Conservation (phyloP, 140 eudicot species). For the Stevia rebaudiana region DNA sequence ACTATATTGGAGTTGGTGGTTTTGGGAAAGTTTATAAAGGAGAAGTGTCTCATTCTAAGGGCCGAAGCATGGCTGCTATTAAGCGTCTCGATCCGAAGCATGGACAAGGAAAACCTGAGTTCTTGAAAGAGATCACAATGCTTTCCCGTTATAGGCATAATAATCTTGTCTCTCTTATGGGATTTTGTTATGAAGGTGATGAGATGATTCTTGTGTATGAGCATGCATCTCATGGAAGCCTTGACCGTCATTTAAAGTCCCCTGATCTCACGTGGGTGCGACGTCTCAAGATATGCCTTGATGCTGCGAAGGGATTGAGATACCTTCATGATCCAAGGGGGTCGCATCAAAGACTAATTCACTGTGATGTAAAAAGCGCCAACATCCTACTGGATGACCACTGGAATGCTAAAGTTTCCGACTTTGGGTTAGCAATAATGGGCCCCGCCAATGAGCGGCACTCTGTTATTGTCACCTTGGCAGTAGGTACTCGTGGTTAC, state of each 20-base stretch:
- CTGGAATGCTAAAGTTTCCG: constrained; percentile 20
- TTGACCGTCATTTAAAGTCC: not conserved
- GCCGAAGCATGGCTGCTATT: constrained; percentile 17
- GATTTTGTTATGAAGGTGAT: constrained; percentile 2
- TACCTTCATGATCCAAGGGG: constrained; percentile 22
- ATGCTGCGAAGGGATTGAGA: constrained; percentile 14
- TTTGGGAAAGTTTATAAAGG: constrained; percentile 18
- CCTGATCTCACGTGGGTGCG: constrained; percentile 2
- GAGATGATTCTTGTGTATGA: constrained; percentile 18
- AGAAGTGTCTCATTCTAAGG: constrained; percentile 2
- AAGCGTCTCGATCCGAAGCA: constrained; percentile 13
- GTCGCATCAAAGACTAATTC: constrained; percentile 16
- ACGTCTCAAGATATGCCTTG: constrained; percentile 22
- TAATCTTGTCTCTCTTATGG: constrained; percentile 16
- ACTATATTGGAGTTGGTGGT: constrained; percentile 16
- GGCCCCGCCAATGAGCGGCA: constrained; percentile 17
- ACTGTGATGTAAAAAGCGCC: constrained; percentile 16
- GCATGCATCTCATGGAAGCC: constrained; percentile 20
- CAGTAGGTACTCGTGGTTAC: constrained; percentile 13
- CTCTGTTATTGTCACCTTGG: not conserved
- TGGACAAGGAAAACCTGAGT: constrained; percentile 16
- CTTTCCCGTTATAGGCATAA: constrained; percentile 10
- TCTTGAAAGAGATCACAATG: constrained; percentile 4
- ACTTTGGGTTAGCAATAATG: constrained; percentile 17
- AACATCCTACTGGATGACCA: constrained; percentile 12